phyloP scores from a whole-genome alignment of 139 green algal species.

The Zygnema circumcarinatum region DNA sequence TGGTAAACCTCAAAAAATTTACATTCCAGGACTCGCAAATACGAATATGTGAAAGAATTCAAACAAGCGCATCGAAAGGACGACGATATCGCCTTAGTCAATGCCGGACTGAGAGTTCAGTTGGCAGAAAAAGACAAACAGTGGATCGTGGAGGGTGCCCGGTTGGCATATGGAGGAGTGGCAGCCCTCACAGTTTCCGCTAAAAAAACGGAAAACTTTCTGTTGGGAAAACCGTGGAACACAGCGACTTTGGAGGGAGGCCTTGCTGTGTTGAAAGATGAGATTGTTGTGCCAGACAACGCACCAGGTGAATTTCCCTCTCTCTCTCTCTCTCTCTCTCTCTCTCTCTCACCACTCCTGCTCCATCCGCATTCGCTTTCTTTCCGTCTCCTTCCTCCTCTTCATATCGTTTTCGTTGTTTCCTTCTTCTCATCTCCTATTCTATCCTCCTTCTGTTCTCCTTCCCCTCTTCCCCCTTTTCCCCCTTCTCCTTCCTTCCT shows the following conservation, averaged over 20 bases:
- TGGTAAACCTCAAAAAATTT: background rate
- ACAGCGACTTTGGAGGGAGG: constrained; percentile 68
- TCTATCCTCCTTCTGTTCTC: no score
- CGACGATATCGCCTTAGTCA: constrained; percentile 99
- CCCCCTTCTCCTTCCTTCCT: no score
- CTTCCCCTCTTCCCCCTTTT: no score
- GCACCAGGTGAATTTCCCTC: constrained; percentile 87
- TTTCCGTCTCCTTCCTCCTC: no score
- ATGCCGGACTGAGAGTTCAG: constrained; percentile 78
- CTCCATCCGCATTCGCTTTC: no score
- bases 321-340: constrained; percentile 86
- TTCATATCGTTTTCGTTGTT: no score
- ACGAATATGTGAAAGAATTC: constrained; percentile 93
- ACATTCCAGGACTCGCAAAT: constrained; percentile 70
- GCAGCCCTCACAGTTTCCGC: constrained; percentile 67
- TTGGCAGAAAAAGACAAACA: constrained; percentile 60
- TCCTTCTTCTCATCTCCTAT: no score
- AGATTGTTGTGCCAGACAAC: constrained; percentile 70
- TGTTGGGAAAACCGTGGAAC: constrained; percentile 72
- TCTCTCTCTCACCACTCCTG: constrained; percentile 79
- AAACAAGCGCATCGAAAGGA: constrained; percentile 93
- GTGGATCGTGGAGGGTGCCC: constrained; percentile 69
- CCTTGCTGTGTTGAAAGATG: constrained; percentile 73
- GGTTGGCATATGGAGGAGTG: constrained; percentile 87
- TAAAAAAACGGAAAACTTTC: constrained; percentile 28